Base-by-base conservation (phyloP, 805 yeast species). In the Metschnikowia drakensbergensis region DNA sequence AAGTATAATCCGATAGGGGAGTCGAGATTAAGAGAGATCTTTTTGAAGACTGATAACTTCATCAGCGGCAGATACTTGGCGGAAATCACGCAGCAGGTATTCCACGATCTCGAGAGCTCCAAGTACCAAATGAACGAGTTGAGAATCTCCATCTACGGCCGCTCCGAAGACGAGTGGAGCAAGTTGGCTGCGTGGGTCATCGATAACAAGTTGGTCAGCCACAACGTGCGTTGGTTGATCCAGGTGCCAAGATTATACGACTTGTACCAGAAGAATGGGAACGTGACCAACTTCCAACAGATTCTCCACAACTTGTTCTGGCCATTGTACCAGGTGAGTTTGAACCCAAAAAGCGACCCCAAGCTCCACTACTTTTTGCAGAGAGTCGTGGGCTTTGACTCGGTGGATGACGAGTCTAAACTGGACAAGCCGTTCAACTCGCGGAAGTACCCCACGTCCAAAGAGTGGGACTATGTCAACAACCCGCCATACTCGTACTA, bases 401-500 rank as follows among this genome's bases (percentile, higher is more conserved):
- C 97, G 4, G 99, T 94, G 31, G 99, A 94, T 67, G 99, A 94
- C 68, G 99, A 94, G 68, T 88, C 96, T 8, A 94, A 95, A 65
- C 79, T 80, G 37, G 99, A 94, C 66, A 82, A 89, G 54, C 79
- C 91, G 50, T 77, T 86, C 60, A 91, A 84, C 58, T 54, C 66
- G 7, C 82, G 81, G 52, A 90, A 87, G 63, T 90, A 77, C 63
- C 98, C 98, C 1, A 70, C 80, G n/a, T 95, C 99, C 33, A 74
- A 82, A 10, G 71, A 83, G 50, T 94, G 99, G 99, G 80, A 80
- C 56, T 69, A 77, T 35, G 62, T 79, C 3, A 79, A 78, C 59
- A 94, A 92, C 68, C 99, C 99, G 7, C 99, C 99, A n/a, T 94
- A 95, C 69, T 88, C 97, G 1, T 94, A 94, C 74, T 92, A 90